Base-by-base conservation (phyloP, 2,329 filamentous ascomycete genomes). In the Daldinia sp. region DNA sequence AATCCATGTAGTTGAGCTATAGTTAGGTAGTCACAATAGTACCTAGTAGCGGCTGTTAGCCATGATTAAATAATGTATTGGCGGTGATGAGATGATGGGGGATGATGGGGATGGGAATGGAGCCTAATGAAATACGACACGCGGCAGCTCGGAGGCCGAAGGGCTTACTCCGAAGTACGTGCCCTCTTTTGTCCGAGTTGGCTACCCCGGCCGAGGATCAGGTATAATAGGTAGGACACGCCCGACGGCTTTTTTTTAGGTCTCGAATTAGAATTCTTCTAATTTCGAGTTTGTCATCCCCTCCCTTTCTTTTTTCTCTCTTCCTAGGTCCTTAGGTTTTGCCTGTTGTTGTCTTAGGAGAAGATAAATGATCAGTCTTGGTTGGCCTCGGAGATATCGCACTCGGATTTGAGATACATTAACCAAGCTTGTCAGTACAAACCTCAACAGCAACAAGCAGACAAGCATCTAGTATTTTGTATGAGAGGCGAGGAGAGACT, bases 221-320 rank as follows among this genome's bases (percentile, higher is more conserved):
- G 53, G 46, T 68, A 70, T 68, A 70, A 70, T 66, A 63, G 53
- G 50, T 66, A 63, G 46, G 50, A 18, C 35, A 23, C 26, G 12
- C 50, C 20, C 18, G 54, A 10, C 37, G 12, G 18, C 6, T 37
- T 37, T 13, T 37, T 13, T 12, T 23, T 23, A 23, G 30, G 46
- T 59, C 61, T 70, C 68, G 51, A 68, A 70, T 70, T 55, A 15
- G 63, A 50, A 64, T n/a, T 55, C 39, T 62, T 51, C 15, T 56
- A 53, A 71, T 66, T 71, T 66, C 51, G 51, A 37, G 65, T 68
- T 70, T 66, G 68, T 68, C 68, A 68, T 67, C 68, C 46, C 6
- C 68, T 23, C 6, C 26, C 26, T 26, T 9, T 65, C 5, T 2
- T 41, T 20, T 33, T 37, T 46, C n/a, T 3, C 9, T 37, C 6